Evolutionary conservation across 139 green algal species (phyloP), one percentile per base, ranked within the genome.

Genomic region (Penium margaritaceum): DNA sequence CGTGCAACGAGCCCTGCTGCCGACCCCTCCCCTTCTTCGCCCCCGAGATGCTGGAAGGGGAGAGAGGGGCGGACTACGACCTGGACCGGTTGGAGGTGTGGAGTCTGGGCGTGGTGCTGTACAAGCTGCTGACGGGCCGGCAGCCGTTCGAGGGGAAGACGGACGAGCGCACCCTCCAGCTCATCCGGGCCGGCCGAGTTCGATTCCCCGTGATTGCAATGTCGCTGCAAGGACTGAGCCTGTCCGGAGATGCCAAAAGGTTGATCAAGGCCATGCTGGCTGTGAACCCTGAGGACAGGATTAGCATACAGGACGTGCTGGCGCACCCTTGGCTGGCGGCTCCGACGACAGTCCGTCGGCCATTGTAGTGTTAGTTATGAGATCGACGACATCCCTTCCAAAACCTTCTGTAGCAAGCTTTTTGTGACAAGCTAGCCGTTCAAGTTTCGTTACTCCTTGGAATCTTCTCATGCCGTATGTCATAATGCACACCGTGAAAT

Each of bases 11-110:
- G 51, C 51, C 51, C 24, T 60, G 51, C 51, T 60, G 51, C n/a
- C 51, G 51, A 4, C 51, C 51, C 15, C 51, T 60, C 51, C 30
- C 24, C 51, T 60, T 60, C 51, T 60, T 60, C 51, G 51, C 51
- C 51, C 51, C 51, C 51, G 51, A 60, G 19, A 60, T 60, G 51
- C 51, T 60, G n/a, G n/a, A n/a, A n/a, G n/a, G n/a, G n/a, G n/a
- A n/a, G n/a, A n/a, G n/a, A n/a, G n/a, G n/a, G n/a, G n/a, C n/a
- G n/a, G n/a, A n/a, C n/a, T n/a, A n/a, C n/a, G n/a, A n/a, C n/a
- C 51, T 60, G 51, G 51, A 24, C 51, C 24, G 24, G 51, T 24
- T 60, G 51, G 51, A 60, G 51, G 51, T 60, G 51, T 60, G 51
- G 51, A 60, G 51, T 27, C 51, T 60, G 51, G 51, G 51, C n/a